Evolutionary conservation across 345 rosid species (phyloP), one percentile per base, ranked within the genome.

Genomic region (Sisymbrium irio): DNA sequence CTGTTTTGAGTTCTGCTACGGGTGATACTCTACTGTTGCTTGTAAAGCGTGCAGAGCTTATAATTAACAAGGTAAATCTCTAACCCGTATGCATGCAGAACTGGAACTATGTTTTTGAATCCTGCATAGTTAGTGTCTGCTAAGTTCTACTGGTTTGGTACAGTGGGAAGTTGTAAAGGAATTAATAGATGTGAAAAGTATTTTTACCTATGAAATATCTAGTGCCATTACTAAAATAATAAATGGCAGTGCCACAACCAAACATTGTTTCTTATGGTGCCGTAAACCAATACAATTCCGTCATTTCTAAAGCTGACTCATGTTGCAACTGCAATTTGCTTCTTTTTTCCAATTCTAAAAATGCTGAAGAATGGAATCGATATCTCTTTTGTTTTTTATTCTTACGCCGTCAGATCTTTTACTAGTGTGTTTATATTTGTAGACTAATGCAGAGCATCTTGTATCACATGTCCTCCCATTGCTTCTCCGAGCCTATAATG

Each of bases 401-500:
- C 47, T 17, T 56, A 37, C 2, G 3, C 11, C 27, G 15, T 36
- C 35, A 2, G 47, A 54, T 76, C 51, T 55, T 30, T 76, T 35
- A 76, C 30, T 39, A 35, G 33, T 58, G 44, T 65, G 77, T 64
- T 60, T 51, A 57, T 71, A 60, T 54, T 67, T 83, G 82, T 79
- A 95, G 99, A 84, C 89, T 67, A 86, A 81, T 74, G 82, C 78
- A 59, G 97, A 90, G 80, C 85, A 88, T 57, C 79, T 89, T 72
- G 76, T 83, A 69, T 83, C 90, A 17, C 88, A 87, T 75, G 79
- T 92, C 61, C 81, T 95, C 75, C 99, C 97, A 15, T 78, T 92
- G 84, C 79, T 95, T 74, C 88, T 92, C 78, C 93, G 96, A 79
- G 92, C 97, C 77, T 95, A 88, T 82, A 97, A 86, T 39, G 99